Evolutionary conservation across 2,329 filamentous ascomycete genomes (phyloP), one percentile per base, ranked within the genome.

Genomic region (Phaeosphaeriaceae sp.): DNA sequence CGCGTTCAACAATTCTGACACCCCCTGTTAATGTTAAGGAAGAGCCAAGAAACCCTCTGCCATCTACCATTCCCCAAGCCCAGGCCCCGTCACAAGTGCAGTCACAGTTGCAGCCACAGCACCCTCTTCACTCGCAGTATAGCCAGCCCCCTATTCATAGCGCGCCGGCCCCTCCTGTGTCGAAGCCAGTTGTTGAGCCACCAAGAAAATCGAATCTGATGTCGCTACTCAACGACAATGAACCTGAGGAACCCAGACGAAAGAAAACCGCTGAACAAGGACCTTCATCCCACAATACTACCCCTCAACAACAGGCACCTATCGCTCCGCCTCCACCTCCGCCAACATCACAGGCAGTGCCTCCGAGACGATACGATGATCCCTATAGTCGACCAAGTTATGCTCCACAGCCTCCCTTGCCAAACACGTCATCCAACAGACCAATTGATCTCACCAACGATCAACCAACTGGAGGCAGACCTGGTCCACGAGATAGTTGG

Each of bases 191-290:
- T 12, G 46, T 61, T n/a, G 66, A 68, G 42, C 67, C 70, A 7
- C 67, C 70, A 7, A 66, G 67, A 36, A 73, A 69, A 45, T 73
- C 71, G 6, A 74, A 73, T 41, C 32, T 75, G 12, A 58, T 73
- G 46, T 73, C 70, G 3, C 45, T 75, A 13, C 63, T 75, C 12
- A 75, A 75, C 46, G 70, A 71, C 21, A 52, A 67, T n/a, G 68
- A 72, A 43, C 66, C 70, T 5, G 70, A 72, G 36, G 69, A 72
- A 51, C 67, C 69, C 13, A 61, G 60, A 43, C 62, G 63, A 3
- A 72, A 70, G 56, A 72, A 70, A 38, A 59, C 63, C n/a, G 54
- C 41, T 35, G 69, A 73, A 15, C 66, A 63, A 48, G 63, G 57
- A n/a, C 52, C 66, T 20, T 53, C 66, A 16, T 72, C 70, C 6